Evolutionary conservation across 2,329 filamentous ascomycete genomes (phyloP), one percentile per base, ranked within the genome.

Genomic region (Zasmidium cellare): DNA sequence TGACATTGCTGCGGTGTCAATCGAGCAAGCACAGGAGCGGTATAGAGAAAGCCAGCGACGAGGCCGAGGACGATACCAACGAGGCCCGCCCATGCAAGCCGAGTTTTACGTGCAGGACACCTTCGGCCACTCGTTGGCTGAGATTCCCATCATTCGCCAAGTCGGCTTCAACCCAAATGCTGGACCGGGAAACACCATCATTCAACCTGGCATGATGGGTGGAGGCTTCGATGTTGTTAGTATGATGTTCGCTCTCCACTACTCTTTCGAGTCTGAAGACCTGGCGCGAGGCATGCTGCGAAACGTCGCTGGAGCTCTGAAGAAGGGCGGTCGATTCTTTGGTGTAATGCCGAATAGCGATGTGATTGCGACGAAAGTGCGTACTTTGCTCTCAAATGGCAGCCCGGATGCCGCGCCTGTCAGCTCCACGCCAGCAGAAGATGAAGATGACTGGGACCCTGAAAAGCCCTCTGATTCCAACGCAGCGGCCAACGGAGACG

Each of bases 161-260:
- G 91, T 99, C 25, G 94, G 94, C 20, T 96, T 96, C 67, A 90
- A 96, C 69, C 80, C 84, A 0, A 88, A 87, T 59, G 84, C 82
- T 14, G 87, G 78, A 68, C 90, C 79, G 0, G 81, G 80, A 24
- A 74, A 76, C 1, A 75, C 81, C 31, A 79, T 82, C 66, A 78
- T 78, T 77, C 89, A 86, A 74, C 87, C 85, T 41, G 87, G 84
- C 76, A 83, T 84, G 60, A 85, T 85, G 53, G 88, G 88, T 55
- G 92, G 93, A 44, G 79, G 79, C 3, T 99, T 97, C 68, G 94
- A 99, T 72, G 90, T 97, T 45, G 93, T 99, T 62, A 92, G 89
- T 71, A 96, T 96, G 85, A 99, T 99, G 94, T 99, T 99, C 75
- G 96, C 92, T 69, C 94, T 99, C 87, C 94, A 99, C 77, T 99